phyloP scores from a whole-genome alignment of 768 basidiomycete species.

The Lactifluus rugatus region DNA sequence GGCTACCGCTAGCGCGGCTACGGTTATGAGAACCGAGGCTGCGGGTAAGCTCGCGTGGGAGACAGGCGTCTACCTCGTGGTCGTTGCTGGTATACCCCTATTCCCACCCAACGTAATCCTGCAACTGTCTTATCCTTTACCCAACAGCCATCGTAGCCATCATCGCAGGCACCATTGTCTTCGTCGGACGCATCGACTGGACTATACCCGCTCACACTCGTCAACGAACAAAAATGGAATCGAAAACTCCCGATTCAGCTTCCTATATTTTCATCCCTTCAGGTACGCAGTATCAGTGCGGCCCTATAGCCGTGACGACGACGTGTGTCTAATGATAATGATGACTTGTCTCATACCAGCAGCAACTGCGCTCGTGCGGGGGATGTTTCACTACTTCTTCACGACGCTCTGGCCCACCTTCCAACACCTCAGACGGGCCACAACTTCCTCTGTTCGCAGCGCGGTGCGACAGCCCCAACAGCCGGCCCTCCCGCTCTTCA shows the following conservation, averaged over 20 bases:
- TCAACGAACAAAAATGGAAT: neutral
- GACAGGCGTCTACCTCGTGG: constrained; percentile 4
- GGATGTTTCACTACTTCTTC: constrained; percentile 3
- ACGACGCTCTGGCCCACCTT: constrained; percentile 1
- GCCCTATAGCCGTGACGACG: neutral
- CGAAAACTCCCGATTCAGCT: neutral
- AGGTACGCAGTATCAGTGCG: neutral
- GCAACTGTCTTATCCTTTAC: neutral
- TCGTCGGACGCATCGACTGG: neutral
- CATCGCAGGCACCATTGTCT: neutral
- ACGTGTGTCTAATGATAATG: neutral
- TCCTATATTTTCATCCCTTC: neutral
- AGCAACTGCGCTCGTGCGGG: constrained; percentile 3
- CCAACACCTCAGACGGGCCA: neutral
- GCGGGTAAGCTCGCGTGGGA: neutral
- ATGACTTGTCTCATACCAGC: neutral
- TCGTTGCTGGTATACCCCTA: neutral
- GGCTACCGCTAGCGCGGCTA: no score
- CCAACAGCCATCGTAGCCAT: constrained; percentile 8
- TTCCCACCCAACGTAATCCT: neutral
- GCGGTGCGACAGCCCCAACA: neutral
- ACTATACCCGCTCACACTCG: neutral
- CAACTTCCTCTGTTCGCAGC: neutral
- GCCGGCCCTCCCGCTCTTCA: constrained; percentile 1
- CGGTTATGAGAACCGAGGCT: neutral